A percentile compares a stretch with the other conserved stretches of the same genome.
Conservation (phyloP, 1,139 yeast genomes). For the Taphrina wiesneri region DNA sequence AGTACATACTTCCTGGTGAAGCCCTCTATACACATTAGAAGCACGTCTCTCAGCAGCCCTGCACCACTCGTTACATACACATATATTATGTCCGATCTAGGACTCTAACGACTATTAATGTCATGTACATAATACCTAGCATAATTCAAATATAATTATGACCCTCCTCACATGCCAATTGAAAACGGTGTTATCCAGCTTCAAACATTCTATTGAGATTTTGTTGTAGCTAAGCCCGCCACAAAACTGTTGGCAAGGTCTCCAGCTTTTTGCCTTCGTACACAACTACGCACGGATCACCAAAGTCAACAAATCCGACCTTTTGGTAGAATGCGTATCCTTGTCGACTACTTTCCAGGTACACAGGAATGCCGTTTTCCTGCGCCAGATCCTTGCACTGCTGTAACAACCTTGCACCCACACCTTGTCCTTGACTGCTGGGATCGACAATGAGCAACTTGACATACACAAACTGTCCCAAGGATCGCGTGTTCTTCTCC, state of each 20-base stretch:
- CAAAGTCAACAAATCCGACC: constrained; percentile 12
- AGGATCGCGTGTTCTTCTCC: background rate
- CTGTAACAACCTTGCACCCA: constrained; percentile 8
- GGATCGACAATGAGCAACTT: constrained; percentile 8
- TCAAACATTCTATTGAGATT: background rate
- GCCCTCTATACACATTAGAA: background rate
- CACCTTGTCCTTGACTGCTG: constrained; percentile 4
- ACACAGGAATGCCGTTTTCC: constrained; percentile 5
- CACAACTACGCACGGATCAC: background rate
- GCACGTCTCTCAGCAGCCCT: background rate
- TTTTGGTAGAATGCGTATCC: constrained; percentile 25
- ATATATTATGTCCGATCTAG: background rate
- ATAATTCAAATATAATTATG: background rate
- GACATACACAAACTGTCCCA: background rate
- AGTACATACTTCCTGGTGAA: no score
- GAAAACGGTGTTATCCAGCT: background rate
- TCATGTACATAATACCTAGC: background rate
- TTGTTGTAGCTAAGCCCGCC: background rate
- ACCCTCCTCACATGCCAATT: background rate
- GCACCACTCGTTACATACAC: background rate
- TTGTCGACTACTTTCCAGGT: constrained; percentile 9
- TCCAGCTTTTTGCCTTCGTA: background rate
- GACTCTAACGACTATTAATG: background rate
- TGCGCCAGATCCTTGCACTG: background rate
- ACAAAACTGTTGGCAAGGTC: background rate